Percentiles rank a stretch among this genome's conserved stretches.
Conservation (phyloP, 768 basidiomycete species). For the Lactifluus pinguis region DNA sequence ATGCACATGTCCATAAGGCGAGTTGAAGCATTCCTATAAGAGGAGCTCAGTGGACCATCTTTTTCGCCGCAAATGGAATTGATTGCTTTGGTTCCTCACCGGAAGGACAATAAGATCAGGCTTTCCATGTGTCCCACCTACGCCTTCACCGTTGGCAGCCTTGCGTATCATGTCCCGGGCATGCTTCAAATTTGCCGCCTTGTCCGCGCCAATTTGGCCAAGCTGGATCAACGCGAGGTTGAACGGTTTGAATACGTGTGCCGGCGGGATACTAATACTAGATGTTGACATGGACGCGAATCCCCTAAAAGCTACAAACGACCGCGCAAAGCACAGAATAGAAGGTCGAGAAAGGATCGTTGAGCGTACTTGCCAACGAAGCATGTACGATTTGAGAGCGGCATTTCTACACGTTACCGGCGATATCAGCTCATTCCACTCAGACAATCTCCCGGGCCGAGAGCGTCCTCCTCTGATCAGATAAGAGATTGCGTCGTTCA, state of each 20-base stretch:
- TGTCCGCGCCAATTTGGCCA: conserved; percentile 61
- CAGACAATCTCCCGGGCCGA: too few species aligned
- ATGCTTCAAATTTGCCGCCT: conserved; percentile 71
- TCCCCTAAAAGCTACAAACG: not conserved
- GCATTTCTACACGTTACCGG: not conserved
- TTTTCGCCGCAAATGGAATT: not conserved
- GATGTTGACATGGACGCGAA: conserved; percentile 5
- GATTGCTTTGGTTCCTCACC: too few species aligned
- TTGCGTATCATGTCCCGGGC: conserved; percentile 72
- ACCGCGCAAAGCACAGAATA: not conserved
- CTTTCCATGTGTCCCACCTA: conserved; percentile 34
- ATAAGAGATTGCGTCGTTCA: too few species aligned
- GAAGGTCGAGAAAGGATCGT: not conserved
- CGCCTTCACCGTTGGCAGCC: conserved; percentile 39
- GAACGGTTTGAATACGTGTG: conserved; percentile 56
- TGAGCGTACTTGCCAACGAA: not conserved
- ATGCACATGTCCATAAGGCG: conserved; percentile 69
- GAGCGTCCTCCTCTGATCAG: too few species aligned
- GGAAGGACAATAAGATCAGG: conserved; percentile 81
- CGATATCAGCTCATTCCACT: too few species aligned
- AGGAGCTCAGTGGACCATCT: not conserved
- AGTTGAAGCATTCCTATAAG: conserved; percentile 73
- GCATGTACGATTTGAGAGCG: not conserved
- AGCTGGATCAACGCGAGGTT: conserved; percentile 86
- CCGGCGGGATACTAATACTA: conserved; percentile 3